These are phyloP conservation scores for Penicillium bialowiezense DNA, from an alignment of 495 filamentous ascomycete species.

Conservation along the genomic window DNA sequence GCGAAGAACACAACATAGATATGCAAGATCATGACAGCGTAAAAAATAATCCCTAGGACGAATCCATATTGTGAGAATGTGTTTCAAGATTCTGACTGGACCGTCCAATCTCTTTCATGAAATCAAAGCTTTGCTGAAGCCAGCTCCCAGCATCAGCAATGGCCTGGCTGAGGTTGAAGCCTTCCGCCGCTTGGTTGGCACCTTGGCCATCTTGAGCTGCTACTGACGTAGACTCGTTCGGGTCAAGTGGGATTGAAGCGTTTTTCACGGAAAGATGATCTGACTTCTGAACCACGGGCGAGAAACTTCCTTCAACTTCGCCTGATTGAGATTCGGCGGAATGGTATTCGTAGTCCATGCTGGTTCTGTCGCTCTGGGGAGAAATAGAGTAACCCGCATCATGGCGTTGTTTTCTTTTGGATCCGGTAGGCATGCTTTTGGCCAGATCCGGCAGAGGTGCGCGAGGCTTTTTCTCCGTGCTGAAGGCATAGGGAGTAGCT, in stretches of 20 bases:
- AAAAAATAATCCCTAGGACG: neutral
- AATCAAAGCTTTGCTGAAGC: constrained; percentile 43
- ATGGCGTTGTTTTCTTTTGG: constrained; percentile 9
- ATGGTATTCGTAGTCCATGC: constrained; percentile 2
- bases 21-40: neutral
- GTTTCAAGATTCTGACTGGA: constrained; percentile 4
- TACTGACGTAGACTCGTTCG: constrained; percentile 33
- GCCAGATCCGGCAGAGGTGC: constrained; percentile 11
- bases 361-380: neutral
- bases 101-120: constrained; percentile 27
- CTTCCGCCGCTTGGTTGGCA: constrained; percentile 21
- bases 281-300: neutral
- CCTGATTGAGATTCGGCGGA: constrained; percentile 3
- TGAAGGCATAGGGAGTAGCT: constrained; percentile 46
- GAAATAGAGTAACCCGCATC: neutral
- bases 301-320: neutral
- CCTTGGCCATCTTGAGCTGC: constrained; percentile 41
- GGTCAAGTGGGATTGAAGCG: constrained; percentile 26
- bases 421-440: constrained; percentile 1
- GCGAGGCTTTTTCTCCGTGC: constrained; percentile 38
- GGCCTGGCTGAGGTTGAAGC: constrained; percentile 41
- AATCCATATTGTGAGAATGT: constrained; percentile 12
- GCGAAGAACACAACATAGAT: too few species aligned
- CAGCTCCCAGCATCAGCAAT: constrained; percentile 46
- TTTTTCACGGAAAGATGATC: constrained; percentile 8